phyloP scores from a whole-genome alignment of 2,329 filamentous ascomycete species.

The Zymoseptoria crescenta region DNA sequence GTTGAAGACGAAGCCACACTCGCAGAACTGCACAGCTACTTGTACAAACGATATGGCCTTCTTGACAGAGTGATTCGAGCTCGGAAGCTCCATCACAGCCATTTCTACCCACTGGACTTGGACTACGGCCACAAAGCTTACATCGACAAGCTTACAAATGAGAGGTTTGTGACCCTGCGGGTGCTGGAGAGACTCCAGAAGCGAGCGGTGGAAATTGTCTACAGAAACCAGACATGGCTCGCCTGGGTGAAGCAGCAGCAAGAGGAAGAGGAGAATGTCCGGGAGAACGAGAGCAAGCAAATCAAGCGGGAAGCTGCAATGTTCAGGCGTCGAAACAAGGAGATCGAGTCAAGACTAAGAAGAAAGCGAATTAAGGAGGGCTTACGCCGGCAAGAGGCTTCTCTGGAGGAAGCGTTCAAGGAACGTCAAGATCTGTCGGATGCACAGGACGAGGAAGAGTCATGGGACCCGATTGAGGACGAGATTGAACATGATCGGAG shows the following conservation, averaged over 20 bases:
- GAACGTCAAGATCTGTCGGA: conserved; percentile 31
- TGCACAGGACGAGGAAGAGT: conserved; percentile 30
- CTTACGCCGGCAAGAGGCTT: conserved; percentile 37
- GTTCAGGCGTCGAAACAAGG: conserved; percentile 42
- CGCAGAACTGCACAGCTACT: conserved; percentile 34
- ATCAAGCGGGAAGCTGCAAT: conserved; percentile 42
- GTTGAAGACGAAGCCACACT: conserved; percentile 33
- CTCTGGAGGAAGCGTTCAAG: conserved; percentile 37
- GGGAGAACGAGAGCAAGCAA: conserved; percentile 44
- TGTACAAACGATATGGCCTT: conserved; percentile 33
- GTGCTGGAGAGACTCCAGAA: conserved; percentile 39
- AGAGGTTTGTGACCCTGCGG: conserved; percentile 31
- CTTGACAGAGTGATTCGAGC: conserved; percentile 37
- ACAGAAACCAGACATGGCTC: conserved; percentile 43
- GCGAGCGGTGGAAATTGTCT: conserved; percentile 38
- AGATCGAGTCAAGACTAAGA: conserved; percentile 34
- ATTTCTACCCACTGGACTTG: conserved; percentile 37
- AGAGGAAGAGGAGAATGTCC: conserved; percentile 37
- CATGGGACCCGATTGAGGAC: conserved; percentile 45
- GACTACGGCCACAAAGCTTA: conserved; percentile 40
- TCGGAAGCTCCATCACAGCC: conserved; percentile 36
- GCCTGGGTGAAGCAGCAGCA: conserved; percentile 41
- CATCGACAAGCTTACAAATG: conserved; percentile 31
- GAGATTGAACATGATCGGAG: conserved; percentile 39
- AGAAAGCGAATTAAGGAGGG: conserved; percentile 37